Evolutionary conservation across 2,329 filamentous ascomycete species (phyloP).

Genomic region (Cladophialophora immunda): DNA sequence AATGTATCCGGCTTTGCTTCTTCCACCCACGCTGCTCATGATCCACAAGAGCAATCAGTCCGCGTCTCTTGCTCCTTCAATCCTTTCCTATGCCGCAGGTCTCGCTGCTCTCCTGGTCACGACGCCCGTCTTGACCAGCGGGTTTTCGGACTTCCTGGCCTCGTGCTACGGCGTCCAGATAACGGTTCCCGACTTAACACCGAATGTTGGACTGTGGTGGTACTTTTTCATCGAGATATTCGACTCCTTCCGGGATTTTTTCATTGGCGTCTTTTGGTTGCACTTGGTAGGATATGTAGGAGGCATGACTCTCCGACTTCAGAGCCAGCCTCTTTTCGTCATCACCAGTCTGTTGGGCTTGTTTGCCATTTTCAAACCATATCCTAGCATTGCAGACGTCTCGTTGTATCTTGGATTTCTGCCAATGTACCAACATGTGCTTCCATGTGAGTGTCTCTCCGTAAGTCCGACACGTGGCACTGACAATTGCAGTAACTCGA

Average conservation of each 20-base stretch:
- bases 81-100: conserved; percentile 38
- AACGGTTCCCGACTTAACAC: conserved; percentile 88
- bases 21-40: conserved; percentile 79
- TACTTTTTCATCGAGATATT: conserved; percentile 99
- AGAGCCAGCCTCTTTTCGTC: conserved; percentile 85
- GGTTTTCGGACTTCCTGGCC: conserved; percentile 85
- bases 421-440: conserved; percentile 87
- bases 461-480: conserved; percentile 16
- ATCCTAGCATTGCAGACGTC: conserved; percentile 90
- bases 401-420: conserved; percentile 84
- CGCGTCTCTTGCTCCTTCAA: conserved; percentile 39
- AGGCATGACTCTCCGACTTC: conserved; percentile 81
- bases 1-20: conserved; percentile 86
- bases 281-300: conserved; percentile 91
- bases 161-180: conserved; percentile 95
- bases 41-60: conserved; percentile 42
- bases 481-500: conserved; percentile 73
- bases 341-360: conserved; percentile 85
- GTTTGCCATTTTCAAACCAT: conserved; percentile 95
- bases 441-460: conserved; percentile 70
- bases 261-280: conserved; percentile 97
- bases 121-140: conserved; percentile 66
- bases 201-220: conserved; percentile 98
- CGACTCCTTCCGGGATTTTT: conserved; percentile 96
- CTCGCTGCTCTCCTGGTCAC: conserved; percentile 32